Evolutionary conservation across 768 basidiomycete species (phyloP).

Genomic region (Paxillus rubicundulus): DNA sequence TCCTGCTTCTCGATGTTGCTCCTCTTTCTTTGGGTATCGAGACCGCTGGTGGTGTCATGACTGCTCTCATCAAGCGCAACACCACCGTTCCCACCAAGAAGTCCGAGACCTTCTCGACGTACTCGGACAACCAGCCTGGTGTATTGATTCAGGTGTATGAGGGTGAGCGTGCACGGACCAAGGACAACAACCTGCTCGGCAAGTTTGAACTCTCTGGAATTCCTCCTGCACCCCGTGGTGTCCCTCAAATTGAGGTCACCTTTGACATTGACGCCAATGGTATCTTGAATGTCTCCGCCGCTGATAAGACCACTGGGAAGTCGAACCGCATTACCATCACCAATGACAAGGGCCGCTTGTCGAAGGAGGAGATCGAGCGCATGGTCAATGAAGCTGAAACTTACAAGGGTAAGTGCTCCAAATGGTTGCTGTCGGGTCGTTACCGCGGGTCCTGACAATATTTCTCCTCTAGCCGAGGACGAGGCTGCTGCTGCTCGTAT

Average conservation of each 20-base stretch:
- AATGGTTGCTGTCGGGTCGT: background rate
- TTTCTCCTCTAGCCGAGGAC: conserved; percentile 60
- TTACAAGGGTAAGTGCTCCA: conserved; percentile 65
- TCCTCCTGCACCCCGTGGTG: conserved; percentile 95
- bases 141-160: conserved; percentile 98
- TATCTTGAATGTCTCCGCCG: conserved; percentile 92
- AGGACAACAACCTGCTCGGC: conserved; percentile 98
- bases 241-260: conserved; percentile 96
- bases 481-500: conserved; percentile 84
- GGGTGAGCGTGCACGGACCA: conserved; percentile 97
- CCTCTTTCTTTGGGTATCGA: conserved; percentile 93
- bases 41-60: conserved; percentile 99
- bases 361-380: conserved; percentile 97
- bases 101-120: conserved; percentile 97
- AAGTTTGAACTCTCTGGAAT: conserved; percentile 98
- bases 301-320: conserved; percentile 97
- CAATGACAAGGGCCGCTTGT: conserved; percentile 95
- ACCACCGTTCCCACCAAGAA: conserved; percentile 99
- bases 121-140: conserved; percentile 98
- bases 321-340: conserved; percentile 92
- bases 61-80: conserved; percentile 96
- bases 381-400: conserved; percentile 95
- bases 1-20: conserved; percentile 92
- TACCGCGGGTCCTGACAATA: conserved; percentile 6
- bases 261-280: conserved; percentile 98